Evolutionary conservation across 495 filamentous ascomycete genomes (phyloP).

Genomic region (Lophiostoma macrostomum): DNA sequence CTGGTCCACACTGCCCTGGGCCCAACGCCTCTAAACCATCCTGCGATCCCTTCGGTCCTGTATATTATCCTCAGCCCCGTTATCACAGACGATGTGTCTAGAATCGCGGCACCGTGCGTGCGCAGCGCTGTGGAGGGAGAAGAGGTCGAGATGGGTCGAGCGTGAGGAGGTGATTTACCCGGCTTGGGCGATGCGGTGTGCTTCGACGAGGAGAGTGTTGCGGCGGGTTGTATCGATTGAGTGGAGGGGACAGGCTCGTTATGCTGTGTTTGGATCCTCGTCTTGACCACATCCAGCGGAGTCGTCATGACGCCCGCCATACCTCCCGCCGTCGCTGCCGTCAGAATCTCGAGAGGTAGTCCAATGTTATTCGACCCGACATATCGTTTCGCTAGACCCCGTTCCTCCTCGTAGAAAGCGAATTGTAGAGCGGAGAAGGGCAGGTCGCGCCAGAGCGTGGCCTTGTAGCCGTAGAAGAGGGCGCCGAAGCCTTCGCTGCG

Average conservation of each 20-base stretch:
- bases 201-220: neutral
- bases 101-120: conserved; percentile 66
- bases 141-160: conserved; percentile 75
- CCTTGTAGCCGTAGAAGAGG: conserved; percentile 90
- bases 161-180: conserved; percentile 29
- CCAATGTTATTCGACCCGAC: conserved; percentile 75
- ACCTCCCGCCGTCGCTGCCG: conserved; percentile 87
- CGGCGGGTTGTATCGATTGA: conserved; percentile 2
- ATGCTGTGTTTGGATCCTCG: conserved; percentile 91
- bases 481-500: conserved; percentile 76
- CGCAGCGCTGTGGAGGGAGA: conserved; percentile 76
- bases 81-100: conserved; percentile 85
- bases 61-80: conserved; percentile 85
- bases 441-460: conserved; percentile 90
- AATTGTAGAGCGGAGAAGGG: conserved; percentile 96
- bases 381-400: conserved; percentile 72
- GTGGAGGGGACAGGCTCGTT: conserved; percentile 34
- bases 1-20: conserved; percentile 96
- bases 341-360: conserved; percentile 77
- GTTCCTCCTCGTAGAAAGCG: conserved; percentile 95
- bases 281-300: conserved; percentile 96
- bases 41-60: conserved; percentile 76
- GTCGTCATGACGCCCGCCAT: conserved; percentile 93
- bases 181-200: conserved; percentile 13
- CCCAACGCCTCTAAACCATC: conserved; percentile 94